phyloP scores from a whole-genome alignment of 495 filamentous ascomycete genomes.

The Aspergillus avenaceus region DNA sequence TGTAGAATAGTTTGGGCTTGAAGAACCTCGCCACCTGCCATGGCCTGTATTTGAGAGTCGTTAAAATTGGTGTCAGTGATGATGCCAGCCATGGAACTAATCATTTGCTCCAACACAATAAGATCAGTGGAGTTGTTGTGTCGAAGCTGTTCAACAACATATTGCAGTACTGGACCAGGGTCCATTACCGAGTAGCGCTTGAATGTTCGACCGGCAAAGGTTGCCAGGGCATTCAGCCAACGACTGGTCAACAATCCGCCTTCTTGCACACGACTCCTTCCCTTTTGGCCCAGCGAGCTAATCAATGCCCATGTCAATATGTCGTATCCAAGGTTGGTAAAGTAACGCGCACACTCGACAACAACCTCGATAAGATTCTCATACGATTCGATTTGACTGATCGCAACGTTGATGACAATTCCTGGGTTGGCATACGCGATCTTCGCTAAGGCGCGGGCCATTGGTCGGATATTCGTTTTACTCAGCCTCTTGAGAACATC shows the following conservation, averaged over 20 bases:
- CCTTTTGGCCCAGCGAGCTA: slow-evolving; percentile 69
- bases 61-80: slow-evolving; percentile 80
- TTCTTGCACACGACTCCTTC: slow-evolving; percentile 72
- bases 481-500: slow-evolving; percentile 81
- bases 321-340: slow-evolving; percentile 88
- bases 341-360: slow-evolving; percentile 89
- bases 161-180: slow-evolving; percentile 79
- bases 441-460: slow-evolving; percentile 83
- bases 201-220: slow-evolving; percentile 84
- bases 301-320: slow-evolving; percentile 86
- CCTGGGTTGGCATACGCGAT: slow-evolving; percentile 82
- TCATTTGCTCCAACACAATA: slow-evolving; percentile 81
- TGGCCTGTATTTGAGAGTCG: slow-evolving; percentile 76
- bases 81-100: slow-evolving; percentile 89
- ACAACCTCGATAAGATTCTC: slow-evolving; percentile 89
- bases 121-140: slow-evolving; percentile 80
- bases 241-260: slow-evolving; percentile 81
- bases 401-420: slow-evolving; percentile 82
- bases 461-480: slow-evolving; percentile 74
- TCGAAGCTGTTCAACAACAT: slow-evolving; percentile 77
- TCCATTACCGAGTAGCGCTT: slow-evolving; percentile 77
- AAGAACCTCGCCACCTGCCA: slow-evolving; percentile 80
- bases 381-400: slow-evolving; percentile 85
- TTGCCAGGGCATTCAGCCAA: slow-evolving; percentile 82
- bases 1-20: slow-evolving; percentile 73